Percentiles rank a stretch among this genome's conserved stretches.
Evolutionary conservation across 805 yeast species (phyloP).

Genomic region (Metschnikowia shivogae): DNA sequence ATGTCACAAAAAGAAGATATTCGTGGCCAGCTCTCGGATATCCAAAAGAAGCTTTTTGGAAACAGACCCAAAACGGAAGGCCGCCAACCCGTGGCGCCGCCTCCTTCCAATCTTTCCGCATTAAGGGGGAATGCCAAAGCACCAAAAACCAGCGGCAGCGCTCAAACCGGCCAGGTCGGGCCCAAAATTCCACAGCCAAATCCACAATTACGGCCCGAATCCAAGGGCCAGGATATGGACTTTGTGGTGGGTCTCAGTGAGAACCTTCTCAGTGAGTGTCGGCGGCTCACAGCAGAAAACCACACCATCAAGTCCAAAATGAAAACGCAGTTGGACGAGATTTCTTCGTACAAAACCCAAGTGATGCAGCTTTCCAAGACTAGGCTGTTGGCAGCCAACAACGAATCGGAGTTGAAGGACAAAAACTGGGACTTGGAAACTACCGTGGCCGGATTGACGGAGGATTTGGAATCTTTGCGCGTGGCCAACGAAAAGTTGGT

Average conservation of each 20-base stretch:
- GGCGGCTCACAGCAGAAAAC: slow-evolving; percentile 65
- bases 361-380: slow-evolving; percentile 32
- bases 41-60: slow-evolving; percentile 32
- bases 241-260: slow-evolving; percentile 74
- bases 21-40: slow-evolving; percentile 37
- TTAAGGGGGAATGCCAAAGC: slow-evolving; percentile 8
- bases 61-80: slow-evolving; percentile 7
- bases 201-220: slow-evolving; percentile 39
- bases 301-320: slow-evolving; percentile 42
- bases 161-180: slow-evolving; percentile 15
- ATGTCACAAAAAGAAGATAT: slow-evolving; percentile 27
- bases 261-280: slow-evolving; percentile 63
- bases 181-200: slow-evolving; percentile 19
- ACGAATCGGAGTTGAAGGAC: slow-evolving; percentile 52
- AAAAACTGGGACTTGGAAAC: slow-evolving; percentile 64
- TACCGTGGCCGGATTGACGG: slow-evolving; percentile 43
- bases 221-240: slow-evolving; percentile 58
- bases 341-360: slow-evolving; percentile 35
- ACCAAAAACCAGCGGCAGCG: not conserved
- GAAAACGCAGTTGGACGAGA: slow-evolving; percentile 41
- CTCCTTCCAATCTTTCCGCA: slow-evolving; percentile 7
- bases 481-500: slow-evolving; percentile 38
- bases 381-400: slow-evolving; percentile 30
- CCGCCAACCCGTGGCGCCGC: slow-evolving; percentile 3
- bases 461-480: slow-evolving; percentile 37